phyloP scores from a whole-genome alignment of 805 yeast genomes.

The Ogataea sp. region DNA sequence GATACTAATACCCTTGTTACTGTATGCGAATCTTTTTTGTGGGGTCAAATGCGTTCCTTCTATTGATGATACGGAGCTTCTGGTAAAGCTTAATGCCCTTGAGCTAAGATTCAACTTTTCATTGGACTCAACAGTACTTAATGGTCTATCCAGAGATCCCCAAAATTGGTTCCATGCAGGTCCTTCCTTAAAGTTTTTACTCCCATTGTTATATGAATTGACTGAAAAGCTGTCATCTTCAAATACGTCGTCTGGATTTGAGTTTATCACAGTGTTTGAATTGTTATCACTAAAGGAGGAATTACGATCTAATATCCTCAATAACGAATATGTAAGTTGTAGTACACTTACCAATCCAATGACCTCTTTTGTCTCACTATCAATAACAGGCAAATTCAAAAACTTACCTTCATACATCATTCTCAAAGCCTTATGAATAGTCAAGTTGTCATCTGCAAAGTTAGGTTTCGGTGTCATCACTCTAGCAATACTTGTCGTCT shows the following conservation, averaged over 20 bases:
- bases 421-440: slow-evolving; percentile 35
- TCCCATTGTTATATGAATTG: slow-evolving; percentile 3
- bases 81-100: neutral
- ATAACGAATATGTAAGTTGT: slow-evolving; percentile 33
- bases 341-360: slow-evolving; percentile 37
- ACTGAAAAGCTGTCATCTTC: slow-evolving; percentile 5
- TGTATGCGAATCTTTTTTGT: neutral
- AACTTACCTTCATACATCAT: slow-evolving; percentile 40
- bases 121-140: slow-evolving; percentile 16
- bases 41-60: neutral
- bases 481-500: slow-evolving; percentile 29
- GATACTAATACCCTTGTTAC: neutral
- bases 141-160: slow-evolving; percentile 23
- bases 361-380: slow-evolving; percentile 18
- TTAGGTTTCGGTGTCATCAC: slow-evolving; percentile 39
- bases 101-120: slow-evolving; percentile 15
- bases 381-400: slow-evolving; percentile 33
- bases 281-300: slow-evolving; percentile 11
- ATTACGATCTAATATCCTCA: slow-evolving; percentile 24
- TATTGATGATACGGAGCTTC: neutral
- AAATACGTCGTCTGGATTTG: slow-evolving; percentile 17
- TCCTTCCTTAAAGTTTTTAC: slow-evolving; percentile 6
- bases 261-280: slow-evolving; percentile 13
- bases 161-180: slow-evolving; percentile 27
- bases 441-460: slow-evolving; percentile 30